Evolutionary conservation across 2,329 filamentous ascomycete genomes (phyloP).

Genomic region (Hypoxylon sp.): DNA sequence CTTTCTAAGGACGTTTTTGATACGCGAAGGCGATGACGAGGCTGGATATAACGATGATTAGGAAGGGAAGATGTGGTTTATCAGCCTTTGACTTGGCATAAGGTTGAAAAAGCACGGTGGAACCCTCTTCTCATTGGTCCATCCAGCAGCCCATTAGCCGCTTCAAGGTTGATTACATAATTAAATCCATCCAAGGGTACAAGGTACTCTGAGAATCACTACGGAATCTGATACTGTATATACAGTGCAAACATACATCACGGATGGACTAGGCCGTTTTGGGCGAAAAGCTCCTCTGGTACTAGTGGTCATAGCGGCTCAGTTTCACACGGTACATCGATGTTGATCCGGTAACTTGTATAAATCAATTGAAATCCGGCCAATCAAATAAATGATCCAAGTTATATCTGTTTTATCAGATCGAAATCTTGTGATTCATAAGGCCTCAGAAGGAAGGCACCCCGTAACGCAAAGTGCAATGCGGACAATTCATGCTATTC

Average conservation of each 20-base stretch:
- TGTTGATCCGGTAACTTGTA: neutral
- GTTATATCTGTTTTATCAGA: neutral
- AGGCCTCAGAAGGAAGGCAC: too few relatives aligned
- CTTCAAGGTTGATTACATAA: slow-evolving; percentile 3
- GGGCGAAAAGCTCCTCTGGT: neutral
- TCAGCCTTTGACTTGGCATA: slow-evolving; percentile 32
- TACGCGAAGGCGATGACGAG: slow-evolving; percentile 5
- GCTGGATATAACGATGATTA: slow-evolving; percentile 15
- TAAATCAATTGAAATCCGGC: neutral
- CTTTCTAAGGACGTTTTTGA: neutral
- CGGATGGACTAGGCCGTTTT: neutral
- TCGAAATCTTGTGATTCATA: neutral
- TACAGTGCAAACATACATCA: neutral
- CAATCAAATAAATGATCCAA: neutral
- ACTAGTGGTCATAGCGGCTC: neutral
- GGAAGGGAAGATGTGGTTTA: slow-evolving; percentile 6
- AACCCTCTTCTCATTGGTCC: slow-evolving; percentile 15
- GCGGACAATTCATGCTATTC: neutral
- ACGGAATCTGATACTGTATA: too few relatives aligned
- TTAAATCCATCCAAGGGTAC: neutral
- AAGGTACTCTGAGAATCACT: too few relatives aligned
- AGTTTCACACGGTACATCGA: neutral
- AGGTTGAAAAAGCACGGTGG: slow-evolving; percentile 11
- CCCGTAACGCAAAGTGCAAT: neutral
- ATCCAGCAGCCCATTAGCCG: neutral